Evolutionary conservation across 495 filamentous ascomycete species (phyloP).

Genomic region (Hypomontagnella submonticulosa): DNA sequence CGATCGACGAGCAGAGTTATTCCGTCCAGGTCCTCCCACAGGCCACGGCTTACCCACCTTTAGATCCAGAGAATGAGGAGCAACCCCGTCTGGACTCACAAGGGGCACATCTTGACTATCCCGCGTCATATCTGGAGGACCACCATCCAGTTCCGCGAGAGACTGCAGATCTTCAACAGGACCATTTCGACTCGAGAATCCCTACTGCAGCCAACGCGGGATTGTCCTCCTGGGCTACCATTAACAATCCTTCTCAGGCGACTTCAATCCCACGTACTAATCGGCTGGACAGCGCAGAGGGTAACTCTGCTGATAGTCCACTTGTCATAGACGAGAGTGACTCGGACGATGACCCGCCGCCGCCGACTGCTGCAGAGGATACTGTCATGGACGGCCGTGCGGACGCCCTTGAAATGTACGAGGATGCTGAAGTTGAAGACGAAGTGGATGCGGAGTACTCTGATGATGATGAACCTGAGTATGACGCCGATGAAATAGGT

Average conservation of each 20-base stretch:
- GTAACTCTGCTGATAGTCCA: slow-evolving; percentile 38
- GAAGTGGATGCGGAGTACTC: slow-evolving; percentile 43
- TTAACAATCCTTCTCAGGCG: slow-evolving; percentile 35
- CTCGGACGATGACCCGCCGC: slow-evolving; percentile 34
- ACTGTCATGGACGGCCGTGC: slow-evolving; percentile 32
- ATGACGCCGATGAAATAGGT: slow-evolving; percentile 47
- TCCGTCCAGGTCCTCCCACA: slow-evolving; percentile 10
- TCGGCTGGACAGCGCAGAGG: slow-evolving; percentile 36
- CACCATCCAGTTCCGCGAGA: slow-evolving; percentile 21
- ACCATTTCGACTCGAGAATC: not conserved
- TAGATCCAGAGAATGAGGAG: slow-evolving; percentile 32
- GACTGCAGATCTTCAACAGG: slow-evolving; percentile 19
- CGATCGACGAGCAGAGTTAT: slow-evolving; percentile 23
- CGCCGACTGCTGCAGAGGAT: slow-evolving; percentile 34
- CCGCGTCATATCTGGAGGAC: slow-evolving; percentile 29
- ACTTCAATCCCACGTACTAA: slow-evolving; percentile 22
- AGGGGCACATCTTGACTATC: slow-evolving; percentile 24
- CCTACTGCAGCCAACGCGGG: slow-evolving; percentile 2
- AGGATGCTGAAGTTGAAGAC: slow-evolving; percentile 44
- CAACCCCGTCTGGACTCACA: not conserved
- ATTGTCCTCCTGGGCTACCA: slow-evolving; percentile 33
- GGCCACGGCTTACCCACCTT: slow-evolving; percentile 30
- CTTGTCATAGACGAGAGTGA: slow-evolving; percentile 45
- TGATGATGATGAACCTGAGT: slow-evolving; percentile 55
- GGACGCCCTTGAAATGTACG: slow-evolving; percentile 42